Evolutionary conservation across 116 monocot species (phyloP), one percentile per base, ranked within the genome.

Genomic region (Zostera marina): DNA sequence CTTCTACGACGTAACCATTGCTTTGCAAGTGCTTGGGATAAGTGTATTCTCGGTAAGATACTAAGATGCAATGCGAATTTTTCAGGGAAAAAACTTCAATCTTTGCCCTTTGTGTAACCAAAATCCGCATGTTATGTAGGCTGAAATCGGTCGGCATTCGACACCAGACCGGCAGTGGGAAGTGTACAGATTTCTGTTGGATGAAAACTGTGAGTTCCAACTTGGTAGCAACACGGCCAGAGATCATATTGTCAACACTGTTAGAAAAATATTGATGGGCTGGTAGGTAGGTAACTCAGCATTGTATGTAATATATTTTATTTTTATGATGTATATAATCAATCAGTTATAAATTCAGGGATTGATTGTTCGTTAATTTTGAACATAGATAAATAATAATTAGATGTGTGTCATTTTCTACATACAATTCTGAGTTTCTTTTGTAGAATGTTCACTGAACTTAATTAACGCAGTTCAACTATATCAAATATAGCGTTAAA

Each of bases 181-280:
- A 52, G 82, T 96, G 13, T 96, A 89, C 70, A 77, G 89, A 68
- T 88, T 96, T 63, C 76, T 85, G 12, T 71, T 96, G 73, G 85
- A 85, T 43, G 96, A 96, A n/a, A 74, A 60, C 40, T 12, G 32
- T 26, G 69, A 85, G 11, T 74, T 82, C 17, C 79, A 79, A 4
- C 14, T 84, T 9, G 62, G 69, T 14, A 73, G 62, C 54, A 47
- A 22, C 55, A 17, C 52, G 26, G 66, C 65, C 12, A 77, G 89
- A 67, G 66, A 26, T 60, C 80, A 76, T 58, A 68, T 88, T 53
- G 82, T 82, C 7, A 85, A 94, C 47, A 74, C 56, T 13, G 88
- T 94, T 11, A 75, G 81, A 62, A 82, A 73, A 60, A 73, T 75
- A 12, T 62, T 94, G 41, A 85, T 88, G 94, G 94, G 94, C 19